Conservation (phyloP, 441 rosid genomes). For the Gossypium aridum region DNA sequence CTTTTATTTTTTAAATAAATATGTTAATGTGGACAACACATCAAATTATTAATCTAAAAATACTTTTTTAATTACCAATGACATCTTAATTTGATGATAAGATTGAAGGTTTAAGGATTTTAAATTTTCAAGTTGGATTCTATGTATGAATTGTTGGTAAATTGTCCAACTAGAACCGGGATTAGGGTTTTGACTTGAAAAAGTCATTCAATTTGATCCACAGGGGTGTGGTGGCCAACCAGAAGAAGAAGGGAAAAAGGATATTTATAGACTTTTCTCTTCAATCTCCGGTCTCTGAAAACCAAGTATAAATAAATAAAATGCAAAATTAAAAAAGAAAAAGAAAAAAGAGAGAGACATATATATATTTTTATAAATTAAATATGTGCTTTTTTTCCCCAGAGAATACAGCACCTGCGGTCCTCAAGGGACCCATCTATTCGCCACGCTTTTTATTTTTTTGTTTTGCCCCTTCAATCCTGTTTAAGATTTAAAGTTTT, state of each 20-base stretch:
- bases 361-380: too few relatives aligned
- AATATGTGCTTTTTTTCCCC: too few relatives aligned
- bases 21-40: too few relatives aligned
- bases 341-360: not conserved
- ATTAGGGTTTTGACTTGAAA: constrained; percentile 18
- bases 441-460: not conserved
- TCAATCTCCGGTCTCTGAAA: not conserved
- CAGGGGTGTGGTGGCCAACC: constrained; percentile 6
- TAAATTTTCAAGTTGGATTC: too few relatives aligned
- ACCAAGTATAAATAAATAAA: not conserved
- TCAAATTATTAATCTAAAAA: too few relatives aligned
- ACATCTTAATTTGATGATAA: too few relatives aligned
- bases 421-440: not conserved
- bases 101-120: too few relatives aligned
- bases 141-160: too few relatives aligned
- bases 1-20: too few relatives aligned
- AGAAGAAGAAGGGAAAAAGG: not conserved
- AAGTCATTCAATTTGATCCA: not conserved
- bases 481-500: not conserved
- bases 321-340: not conserved
- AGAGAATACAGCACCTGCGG: not conserved
- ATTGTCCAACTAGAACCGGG: not conserved
- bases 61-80: too few relatives aligned
- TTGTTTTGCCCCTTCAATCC: not conserved
- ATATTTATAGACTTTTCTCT: not conserved